A percentile compares a stretch with the other conserved stretches of the same genome.
Evolutionary conservation across 139 green algal species (phyloP).

Genomic region (Dunaliella primolecta): DNA sequence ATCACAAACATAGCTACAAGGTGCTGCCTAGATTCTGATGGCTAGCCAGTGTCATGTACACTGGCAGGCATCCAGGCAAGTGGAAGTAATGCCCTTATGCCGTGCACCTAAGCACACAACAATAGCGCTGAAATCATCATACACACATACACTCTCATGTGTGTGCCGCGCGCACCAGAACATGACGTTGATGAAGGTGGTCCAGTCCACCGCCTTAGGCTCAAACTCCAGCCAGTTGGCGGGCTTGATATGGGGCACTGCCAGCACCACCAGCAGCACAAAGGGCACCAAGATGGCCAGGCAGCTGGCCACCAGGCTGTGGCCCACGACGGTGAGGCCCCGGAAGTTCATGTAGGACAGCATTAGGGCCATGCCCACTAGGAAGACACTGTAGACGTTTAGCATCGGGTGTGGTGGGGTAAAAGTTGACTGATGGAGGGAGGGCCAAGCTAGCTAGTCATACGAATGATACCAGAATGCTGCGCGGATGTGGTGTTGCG

Average conservation of each 20-base stretch:
- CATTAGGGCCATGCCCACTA: conserved; percentile 56
- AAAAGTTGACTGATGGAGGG: no score
- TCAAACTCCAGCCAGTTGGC: conserved; percentile 68
- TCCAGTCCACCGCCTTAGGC: conserved; percentile 67
- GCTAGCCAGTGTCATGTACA: no score
- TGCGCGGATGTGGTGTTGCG: no score
- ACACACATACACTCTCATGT: neutral
- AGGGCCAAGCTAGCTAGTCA: no score
- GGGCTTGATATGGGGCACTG: conserved; percentile 55
- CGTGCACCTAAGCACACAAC: no score
- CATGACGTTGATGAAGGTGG: conserved; percentile 91
- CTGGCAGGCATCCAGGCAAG: no score
- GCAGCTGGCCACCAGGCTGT: conserved; percentile 67
- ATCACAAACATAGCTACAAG: no score
- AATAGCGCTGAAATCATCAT: no score
- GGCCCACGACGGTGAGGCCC: conserved; percentile 87
- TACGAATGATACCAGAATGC: no score
- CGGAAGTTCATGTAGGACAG: conserved; percentile 90
- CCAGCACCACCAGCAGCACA: conserved; percentile 64
- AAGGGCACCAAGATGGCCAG: conserved; percentile 87
- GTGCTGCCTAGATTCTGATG: no score
- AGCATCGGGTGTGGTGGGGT: no score
- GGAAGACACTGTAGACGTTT: conserved; percentile 38
- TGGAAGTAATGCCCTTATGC: no score
- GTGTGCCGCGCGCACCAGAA: conserved; percentile 71